Base-by-base conservation (phyloP, 352 stramenopile species). In the Globisporangium spinosum region DNA sequence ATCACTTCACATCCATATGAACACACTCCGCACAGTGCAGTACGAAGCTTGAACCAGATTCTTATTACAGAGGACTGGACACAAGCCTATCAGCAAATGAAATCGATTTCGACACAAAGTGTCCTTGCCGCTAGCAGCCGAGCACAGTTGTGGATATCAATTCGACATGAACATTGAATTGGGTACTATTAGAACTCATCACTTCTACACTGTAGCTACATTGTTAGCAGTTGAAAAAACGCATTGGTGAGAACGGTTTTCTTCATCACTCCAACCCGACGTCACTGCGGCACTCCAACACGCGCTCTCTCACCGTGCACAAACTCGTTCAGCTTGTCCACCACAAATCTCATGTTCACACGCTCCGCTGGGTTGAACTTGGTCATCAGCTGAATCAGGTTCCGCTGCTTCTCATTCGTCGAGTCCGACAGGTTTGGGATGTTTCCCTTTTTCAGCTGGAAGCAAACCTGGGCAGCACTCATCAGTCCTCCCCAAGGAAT, bases 321-420 rank as follows among this genome's bases (percentile, higher is more conserved):
- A 12, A 38, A 22, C 25, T 58, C 53, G 29, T 22, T 4, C 2
- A 58, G 10, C 53, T 35, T 34, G 10, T 58, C 53, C 8, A 34
- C 53, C 9, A 58, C 22, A 6, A 23, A 58, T 9, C 2, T 0
- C 53, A 58, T 38, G 25, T 40, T 58, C 53, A 40, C 53, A 25
- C 53, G 53, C 10, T 58, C 10, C 3, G 17, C 0, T 3, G 53
- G 53, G 7, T 58, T 12, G 0, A 12, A n/a, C 53, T 34, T 29
- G 23, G 5, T 58, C 53, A 58, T 58, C 22, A 58, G 53, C 2
- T 58, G 22, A 34, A 58, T 58, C 53, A 58, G 10, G 27, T 58
- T 8, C 1, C 10, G 53, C 25, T 58, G 53, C 12, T 58, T 58
- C 4, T 13, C 10, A 12, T 17, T 58, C 53, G 22, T 3, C 8